Base-by-base conservation (phyloP, 805 yeast species). In the Pichia pseudocactophila region DNA sequence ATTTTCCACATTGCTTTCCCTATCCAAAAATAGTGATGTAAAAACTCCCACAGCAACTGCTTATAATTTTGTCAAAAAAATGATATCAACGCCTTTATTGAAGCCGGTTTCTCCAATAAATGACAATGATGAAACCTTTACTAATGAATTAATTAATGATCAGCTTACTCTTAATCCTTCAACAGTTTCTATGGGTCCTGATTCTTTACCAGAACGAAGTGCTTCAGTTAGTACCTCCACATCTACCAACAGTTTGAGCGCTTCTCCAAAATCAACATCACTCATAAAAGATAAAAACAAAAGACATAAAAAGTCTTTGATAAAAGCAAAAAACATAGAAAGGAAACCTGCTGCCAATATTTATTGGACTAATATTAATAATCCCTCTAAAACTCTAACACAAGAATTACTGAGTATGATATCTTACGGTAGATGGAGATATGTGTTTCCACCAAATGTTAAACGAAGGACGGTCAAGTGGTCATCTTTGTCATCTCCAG, bases 401-500 rank as follows among this genome's bases (percentile, higher is more conserved):
- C 64, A 71, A 2, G 80, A 76, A 39, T 63, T 76, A 8, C 64
- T 80, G 13, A 70, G 73, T 10, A 70, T 75, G 43, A 64, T 79
- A 8, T 71, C 78, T n/a, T 78, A 76, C 36, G 90, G 95, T 6
- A 73, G 95, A 44, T 92, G 98, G 98, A 80, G 80, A 43, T 87
- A 83, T 61, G 95, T 88, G 1, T 86, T 86, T 52, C 96, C 97
- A 0, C 72, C 73, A 12, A 73, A 75, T 34, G 77, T 80, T 13
- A 76, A 73, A 41, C 68, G 84, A 41, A 74, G 76, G 51, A 66
- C 80, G 13, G 80, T 89, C 39, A 89, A 89, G 56, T 92, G 99
- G 99, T 75, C 86, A 41, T 89, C 97, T 0, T 69, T 94, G 41
- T 81, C 88, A 12, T 78, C 96, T 0, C 99, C 99, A 0, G 97